Percentiles rank a stretch among this genome's conserved stretches.
These are phyloP conservation scores for Funneliformis mosseae DNA, from an alignment of 192 early-diverging fungal species.

Conservation along the genomic window DNA sequence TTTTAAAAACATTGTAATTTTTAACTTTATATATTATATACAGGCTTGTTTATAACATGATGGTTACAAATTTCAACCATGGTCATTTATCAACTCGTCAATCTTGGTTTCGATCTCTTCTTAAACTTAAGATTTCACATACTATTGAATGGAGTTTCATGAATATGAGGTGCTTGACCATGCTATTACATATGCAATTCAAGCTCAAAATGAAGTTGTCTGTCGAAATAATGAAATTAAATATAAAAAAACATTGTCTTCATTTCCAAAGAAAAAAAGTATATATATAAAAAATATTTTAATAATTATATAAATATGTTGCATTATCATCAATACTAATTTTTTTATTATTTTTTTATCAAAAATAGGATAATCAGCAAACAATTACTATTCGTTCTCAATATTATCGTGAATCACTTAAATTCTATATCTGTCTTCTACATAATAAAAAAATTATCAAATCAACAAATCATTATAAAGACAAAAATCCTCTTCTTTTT, in stretches of 20 bases:
- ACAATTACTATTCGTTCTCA: no score
- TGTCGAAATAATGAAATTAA: neutral
- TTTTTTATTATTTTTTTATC: no score
- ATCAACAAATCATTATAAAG: no score
- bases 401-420: no score
- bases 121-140: constrained; percentile 13
- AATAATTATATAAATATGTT: no score
- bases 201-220: neutral
- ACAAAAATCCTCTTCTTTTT: no score
- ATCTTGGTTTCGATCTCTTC: neutral
- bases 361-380: no score
- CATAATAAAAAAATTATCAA: no score
- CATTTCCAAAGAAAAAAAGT: no score
- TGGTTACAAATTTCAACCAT: neutral
- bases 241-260: neutral
- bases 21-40: neutral
- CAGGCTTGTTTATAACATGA: neutral
- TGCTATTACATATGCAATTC: neutral
- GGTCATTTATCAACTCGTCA: neutral
- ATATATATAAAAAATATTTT: no score
- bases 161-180: neutral
- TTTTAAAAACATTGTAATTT: neutral
- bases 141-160: neutral
- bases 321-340: neutral
- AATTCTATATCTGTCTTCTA: no score